Evolutionary conservation across 2,329 filamentous ascomycete species (phyloP), one percentile per base, ranked within the genome.

Genomic region (Gnomoniopsis sp.): DNA sequence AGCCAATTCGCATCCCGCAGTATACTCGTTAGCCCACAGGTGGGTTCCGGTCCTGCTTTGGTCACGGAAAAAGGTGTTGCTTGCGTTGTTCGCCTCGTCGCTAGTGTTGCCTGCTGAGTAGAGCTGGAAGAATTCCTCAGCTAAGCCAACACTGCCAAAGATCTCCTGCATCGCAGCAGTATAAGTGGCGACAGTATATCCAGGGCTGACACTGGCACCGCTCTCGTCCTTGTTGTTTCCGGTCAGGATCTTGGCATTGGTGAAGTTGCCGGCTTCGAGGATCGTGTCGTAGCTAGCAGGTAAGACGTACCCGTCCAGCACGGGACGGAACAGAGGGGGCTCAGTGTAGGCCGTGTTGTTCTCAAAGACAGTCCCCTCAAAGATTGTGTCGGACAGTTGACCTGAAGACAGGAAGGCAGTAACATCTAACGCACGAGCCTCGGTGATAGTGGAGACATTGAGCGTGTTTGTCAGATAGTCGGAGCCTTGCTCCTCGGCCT

Each of bases 11-110:
- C 8, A 63, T 65, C 23, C 66, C 67, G 7, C 65, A 3, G 53
- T 62, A 68, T 69, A 71, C 17, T 60, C 62, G 6, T 57, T 57
- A 3, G 66, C 66, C 64, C 65, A 71, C 2, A 53, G 43, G 66
- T 68, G 72, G 26, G 63, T 66, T 2, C 63, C 65, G 21, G 68
- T 58, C 3, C 63, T 63, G 21, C 62, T 65, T 8, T 65, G 59
- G 49, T 72, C 67, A 22, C 60, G 64, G 47, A 62, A 68, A 4
- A 69, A 58, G 6, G 61, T 63, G 49, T 71, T 68, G 59, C 53
- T 65, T 43, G 62, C 60, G 10, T 58, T 51, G 36, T 50, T 56
- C 2, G 68, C 66, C 36, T 66, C 56, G 15, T 63, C 58, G n/a
- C 55, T 57, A 41, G 66, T 67, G 8, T 44, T 50, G 1, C 26